A percentile compares a stretch with the other conserved stretches of the same genome.
Conservation (phyloP, 2,329 filamentous ascomycete species). For the Diaporthe helianthi region DNA sequence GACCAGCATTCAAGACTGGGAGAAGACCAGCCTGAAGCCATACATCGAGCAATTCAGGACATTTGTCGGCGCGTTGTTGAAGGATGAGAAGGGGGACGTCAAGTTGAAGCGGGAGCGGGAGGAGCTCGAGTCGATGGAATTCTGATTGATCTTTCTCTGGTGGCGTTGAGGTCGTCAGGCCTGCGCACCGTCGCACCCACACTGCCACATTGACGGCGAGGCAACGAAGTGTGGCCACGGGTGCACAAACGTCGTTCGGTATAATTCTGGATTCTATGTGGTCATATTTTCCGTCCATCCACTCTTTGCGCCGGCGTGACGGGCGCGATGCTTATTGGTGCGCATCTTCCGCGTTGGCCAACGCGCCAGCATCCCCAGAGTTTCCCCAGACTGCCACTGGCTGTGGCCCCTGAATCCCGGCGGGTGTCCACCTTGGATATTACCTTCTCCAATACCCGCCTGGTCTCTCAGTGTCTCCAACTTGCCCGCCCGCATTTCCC, state of each 20-base stretch:
- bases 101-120: constrained; percentile 64
- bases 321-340: constrained; percentile 30
- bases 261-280: constrained; percentile 30
- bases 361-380: constrained; percentile 23
- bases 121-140: constrained; percentile 59
- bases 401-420: constrained; percentile 24
- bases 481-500: constrained; percentile 17
- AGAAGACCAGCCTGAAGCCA: constrained; percentile 94
- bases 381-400: constrained; percentile 31
- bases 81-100: constrained; percentile 68
- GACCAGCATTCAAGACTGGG: constrained; percentile 77
- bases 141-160: constrained; percentile 49
- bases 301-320: background rate
- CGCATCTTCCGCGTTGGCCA: constrained; percentile 27
- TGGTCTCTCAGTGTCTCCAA: background rate
- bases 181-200: constrained; percentile 5
- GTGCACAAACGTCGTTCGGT: constrained; percentile 15
- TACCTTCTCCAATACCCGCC: constrained; percentile 28
- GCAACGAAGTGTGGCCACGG: background rate
- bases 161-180: background rate
- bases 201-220: background rate
- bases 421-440: constrained; percentile 9
- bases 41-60: constrained; percentile 89
- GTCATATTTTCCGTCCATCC: constrained; percentile 33
- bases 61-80: constrained; percentile 81